A percentile compares a stretch with the other conserved stretches of the same genome.
Evolutionary conservation across 306 rosid species (phyloP).

Genomic region (Erythrophleum fordii): DNA sequence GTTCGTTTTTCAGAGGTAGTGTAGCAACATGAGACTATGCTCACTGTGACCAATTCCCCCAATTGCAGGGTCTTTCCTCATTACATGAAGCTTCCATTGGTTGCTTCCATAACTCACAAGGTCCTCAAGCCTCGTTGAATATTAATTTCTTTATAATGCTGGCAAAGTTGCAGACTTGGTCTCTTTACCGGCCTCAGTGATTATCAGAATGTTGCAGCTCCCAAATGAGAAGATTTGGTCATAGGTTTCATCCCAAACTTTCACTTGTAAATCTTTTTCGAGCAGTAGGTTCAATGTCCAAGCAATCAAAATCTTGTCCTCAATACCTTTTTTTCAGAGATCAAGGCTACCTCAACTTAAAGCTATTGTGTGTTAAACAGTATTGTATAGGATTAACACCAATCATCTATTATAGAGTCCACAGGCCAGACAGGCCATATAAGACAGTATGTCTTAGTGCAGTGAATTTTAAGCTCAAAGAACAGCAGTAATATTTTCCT

Average conservation of each 20-base stretch:
- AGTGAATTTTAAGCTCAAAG: not conserved
- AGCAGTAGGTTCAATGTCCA: not conserved
- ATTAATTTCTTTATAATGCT: not conserved
- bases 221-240: not conserved
- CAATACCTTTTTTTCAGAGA: not conserved
- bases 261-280: not conserved
- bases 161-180: not conserved
- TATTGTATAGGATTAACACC: not conserved
- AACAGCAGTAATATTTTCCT: not conserved
- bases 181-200: not conserved
- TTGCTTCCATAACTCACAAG: not conserved
- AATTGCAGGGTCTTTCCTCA: no score
- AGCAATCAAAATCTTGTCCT: not conserved
- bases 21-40: not conserved
- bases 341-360: not conserved
- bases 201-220: not conserved
- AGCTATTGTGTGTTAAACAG: not conserved
- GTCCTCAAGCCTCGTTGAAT: not conserved
- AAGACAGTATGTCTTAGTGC: not conserved
- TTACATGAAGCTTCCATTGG: no score
- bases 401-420: not conserved
- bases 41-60: no score
- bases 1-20: not conserved
- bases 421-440: not conserved
- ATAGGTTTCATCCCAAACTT: not conserved